Percentiles rank a stretch among this genome's conserved stretches.
phyloP scores from a whole-genome alignment of 176 grass and related monocot genomes.

The Cocos nucifera region DNA sequence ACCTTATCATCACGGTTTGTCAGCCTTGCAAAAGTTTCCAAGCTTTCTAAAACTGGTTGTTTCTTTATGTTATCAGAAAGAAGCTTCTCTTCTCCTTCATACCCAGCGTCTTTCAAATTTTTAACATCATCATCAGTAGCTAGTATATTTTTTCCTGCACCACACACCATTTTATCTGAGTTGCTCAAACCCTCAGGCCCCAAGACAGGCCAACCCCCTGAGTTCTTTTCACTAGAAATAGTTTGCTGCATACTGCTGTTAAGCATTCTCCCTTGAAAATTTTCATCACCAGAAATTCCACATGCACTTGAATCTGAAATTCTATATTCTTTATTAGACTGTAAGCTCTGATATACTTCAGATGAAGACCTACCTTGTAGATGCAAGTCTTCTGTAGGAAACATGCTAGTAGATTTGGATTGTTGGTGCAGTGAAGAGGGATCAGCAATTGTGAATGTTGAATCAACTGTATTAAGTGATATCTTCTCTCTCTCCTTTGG shows the following conservation, averaged over 20 bases:
- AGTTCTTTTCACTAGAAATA: neutral
- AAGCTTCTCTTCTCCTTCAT: constrained; percentile 8
- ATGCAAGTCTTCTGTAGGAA: constrained; percentile 16
- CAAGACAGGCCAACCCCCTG: too few species aligned
- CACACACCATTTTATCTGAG: constrained; percentile 7
- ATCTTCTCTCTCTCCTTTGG: constrained; percentile 31
- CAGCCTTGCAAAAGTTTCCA: constrained; percentile 24
- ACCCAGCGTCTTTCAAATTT: neutral
- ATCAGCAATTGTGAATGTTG: neutral
- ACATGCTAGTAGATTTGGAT: constrained; percentile 20
- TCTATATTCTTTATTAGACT: constrained; percentile 8
- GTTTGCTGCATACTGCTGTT: constrained; percentile 1
- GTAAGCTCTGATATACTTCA: too few species aligned
- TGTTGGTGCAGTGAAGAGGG: constrained; percentile 20
- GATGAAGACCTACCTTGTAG: neutral
- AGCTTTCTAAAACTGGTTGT: constrained; percentile 25
- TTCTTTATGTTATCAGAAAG: constrained; percentile 20
- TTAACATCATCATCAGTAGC: constrained; percentile 26
- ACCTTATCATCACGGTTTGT: constrained; percentile 28
- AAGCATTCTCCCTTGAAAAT: constrained; percentile 17
- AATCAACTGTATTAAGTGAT: constrained; percentile 8
- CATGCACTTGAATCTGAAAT: constrained; percentile 6
- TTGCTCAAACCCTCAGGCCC: too few species aligned
- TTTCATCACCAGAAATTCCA: constrained; percentile 26
- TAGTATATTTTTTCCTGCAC: constrained; percentile 16